Conservation (phyloP, 257 asterid genomes). For the Anisodus acutangulus region DNA sequence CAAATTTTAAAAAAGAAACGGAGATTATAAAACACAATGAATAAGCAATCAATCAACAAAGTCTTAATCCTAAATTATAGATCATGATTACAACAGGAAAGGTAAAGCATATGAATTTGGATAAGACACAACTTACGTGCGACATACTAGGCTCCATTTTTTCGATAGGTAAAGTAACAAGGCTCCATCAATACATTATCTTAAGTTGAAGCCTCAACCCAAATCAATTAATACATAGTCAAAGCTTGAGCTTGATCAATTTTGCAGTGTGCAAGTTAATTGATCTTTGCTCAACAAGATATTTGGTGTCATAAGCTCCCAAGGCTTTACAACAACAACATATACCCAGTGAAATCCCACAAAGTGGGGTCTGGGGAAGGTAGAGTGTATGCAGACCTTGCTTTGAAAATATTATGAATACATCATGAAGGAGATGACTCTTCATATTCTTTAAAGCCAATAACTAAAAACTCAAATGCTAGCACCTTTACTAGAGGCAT, state of each 20-base stretch:
- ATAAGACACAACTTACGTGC: not conserved
- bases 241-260: not conserved
- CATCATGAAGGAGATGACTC: no score
- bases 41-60: conserved; percentile 3
- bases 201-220: not conserved
- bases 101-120: not conserved
- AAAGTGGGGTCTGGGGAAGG: no score
- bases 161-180: no score
- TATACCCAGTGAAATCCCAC: no score
- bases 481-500: no score
- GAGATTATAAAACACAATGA: conserved; percentile 13
- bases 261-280: not conserved
- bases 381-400: no score
- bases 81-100: not conserved
- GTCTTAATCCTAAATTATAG: not conserved
- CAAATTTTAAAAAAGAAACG: conserved; percentile 13
- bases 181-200: not conserved
- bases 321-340: not conserved
- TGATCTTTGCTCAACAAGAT: not conserved
- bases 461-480: no score
- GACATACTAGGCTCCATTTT: not conserved
- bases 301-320: not conserved
- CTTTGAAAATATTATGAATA: not conserved
- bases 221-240: conserved; percentile 9
- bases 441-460: no score